phyloP scores from a whole-genome alignment of 2,329 filamentous ascomycete genomes.

The Cladosporium sphaerospermum region DNA sequence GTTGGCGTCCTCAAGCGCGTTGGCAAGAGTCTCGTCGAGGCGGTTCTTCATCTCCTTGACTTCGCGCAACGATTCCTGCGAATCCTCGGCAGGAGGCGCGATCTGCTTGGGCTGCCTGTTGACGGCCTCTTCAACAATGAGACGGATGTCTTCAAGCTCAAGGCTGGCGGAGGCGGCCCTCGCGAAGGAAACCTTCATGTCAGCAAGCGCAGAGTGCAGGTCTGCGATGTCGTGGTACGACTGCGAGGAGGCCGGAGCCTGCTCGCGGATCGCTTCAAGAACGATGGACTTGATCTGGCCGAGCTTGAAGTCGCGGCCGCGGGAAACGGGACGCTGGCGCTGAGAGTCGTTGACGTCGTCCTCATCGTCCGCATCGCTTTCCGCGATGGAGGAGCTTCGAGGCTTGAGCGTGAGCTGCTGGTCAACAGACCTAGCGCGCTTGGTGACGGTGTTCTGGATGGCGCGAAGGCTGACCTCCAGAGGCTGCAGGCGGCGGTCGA shows the following conservation, averaged over 20 bases:
- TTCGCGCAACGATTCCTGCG: slow-evolving; percentile 21
- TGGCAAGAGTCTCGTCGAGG: slow-evolving; percentile 29
- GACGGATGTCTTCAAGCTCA: slow-evolving; percentile 39
- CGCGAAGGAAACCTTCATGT: slow-evolving; percentile 44
- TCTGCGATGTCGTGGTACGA: slow-evolving; percentile 30
- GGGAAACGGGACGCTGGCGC: slow-evolving; percentile 66
- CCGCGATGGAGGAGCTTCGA: slow-evolving; percentile 42
- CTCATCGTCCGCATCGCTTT: slow-evolving; percentile 93
- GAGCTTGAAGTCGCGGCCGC: slow-evolving; percentile 67
- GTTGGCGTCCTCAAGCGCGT: slow-evolving; percentile 36
- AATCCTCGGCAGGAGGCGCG: slow-evolving; percentile 24
- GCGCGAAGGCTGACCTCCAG: slow-evolving; percentile 70
- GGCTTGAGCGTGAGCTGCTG: slow-evolving; percentile 30
- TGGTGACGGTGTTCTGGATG: slow-evolving; percentile 52
- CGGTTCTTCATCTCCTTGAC: slow-evolving; percentile 27
- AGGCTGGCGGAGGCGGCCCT: slow-evolving; percentile 40
- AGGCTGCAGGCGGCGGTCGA: slow-evolving; percentile 71
- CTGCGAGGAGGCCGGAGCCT: slow-evolving; percentile 21
- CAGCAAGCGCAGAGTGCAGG: slow-evolving; percentile 42
- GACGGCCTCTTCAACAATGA: slow-evolving; percentile 31
- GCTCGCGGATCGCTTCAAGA: slow-evolving; percentile 55
- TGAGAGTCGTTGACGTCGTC: slow-evolving; percentile 54
- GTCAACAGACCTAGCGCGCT: slow-evolving; percentile 60
- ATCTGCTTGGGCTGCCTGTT: slow-evolving; percentile 25
- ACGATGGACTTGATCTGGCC: slow-evolving; percentile 64